Percentiles rank a stretch among this genome's conserved stretches.
phyloP scores from a whole-genome alignment of 2,329 filamentous ascomycete genomes.

The Fusarium burgessii region DNA sequence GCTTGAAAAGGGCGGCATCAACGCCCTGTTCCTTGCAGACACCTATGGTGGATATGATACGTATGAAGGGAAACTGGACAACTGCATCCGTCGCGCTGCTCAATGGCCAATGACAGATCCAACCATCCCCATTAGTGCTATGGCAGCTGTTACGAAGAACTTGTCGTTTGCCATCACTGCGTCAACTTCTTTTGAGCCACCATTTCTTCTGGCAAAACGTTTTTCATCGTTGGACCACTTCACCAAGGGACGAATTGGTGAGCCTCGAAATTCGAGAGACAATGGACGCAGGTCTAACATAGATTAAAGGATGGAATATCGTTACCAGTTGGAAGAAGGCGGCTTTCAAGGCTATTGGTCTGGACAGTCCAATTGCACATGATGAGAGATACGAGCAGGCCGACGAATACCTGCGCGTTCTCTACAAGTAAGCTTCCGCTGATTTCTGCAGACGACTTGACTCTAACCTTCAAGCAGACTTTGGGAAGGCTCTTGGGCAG shows the following conservation, averaged over 20 bases:
- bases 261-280: background rate
- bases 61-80: constrained; percentile 69
- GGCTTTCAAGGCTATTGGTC: constrained; percentile 71
- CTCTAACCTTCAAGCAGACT: constrained; percentile 50
- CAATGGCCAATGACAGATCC: constrained; percentile 76
- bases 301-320: constrained; percentile 69
- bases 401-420: constrained; percentile 70
- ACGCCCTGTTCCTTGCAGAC: constrained; percentile 74
- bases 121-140: constrained; percentile 71
- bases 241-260: constrained; percentile 65
- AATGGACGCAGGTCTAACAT: no score
- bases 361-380: constrained; percentile 68
- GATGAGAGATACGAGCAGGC: constrained; percentile 71
- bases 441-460: accelerated
- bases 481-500: constrained; percentile 67
- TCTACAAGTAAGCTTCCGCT: constrained; percentile 65
- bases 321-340: constrained; percentile 67
- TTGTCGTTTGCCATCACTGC: constrained; percentile 72
- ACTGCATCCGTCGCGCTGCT: constrained; percentile 70
- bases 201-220: constrained; percentile 70
- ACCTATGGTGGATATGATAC: constrained; percentile 74
- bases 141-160: constrained; percentile 75
- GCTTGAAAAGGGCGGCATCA: constrained; percentile 71
- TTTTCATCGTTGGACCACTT: constrained; percentile 73
- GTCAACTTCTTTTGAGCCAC: constrained; percentile 72